These are phyloP conservation scores for Hyaloscypha finlandica DNA, from an alignment of 495 filamentous ascomycete genomes.

Conservation along the genomic window DNA sequence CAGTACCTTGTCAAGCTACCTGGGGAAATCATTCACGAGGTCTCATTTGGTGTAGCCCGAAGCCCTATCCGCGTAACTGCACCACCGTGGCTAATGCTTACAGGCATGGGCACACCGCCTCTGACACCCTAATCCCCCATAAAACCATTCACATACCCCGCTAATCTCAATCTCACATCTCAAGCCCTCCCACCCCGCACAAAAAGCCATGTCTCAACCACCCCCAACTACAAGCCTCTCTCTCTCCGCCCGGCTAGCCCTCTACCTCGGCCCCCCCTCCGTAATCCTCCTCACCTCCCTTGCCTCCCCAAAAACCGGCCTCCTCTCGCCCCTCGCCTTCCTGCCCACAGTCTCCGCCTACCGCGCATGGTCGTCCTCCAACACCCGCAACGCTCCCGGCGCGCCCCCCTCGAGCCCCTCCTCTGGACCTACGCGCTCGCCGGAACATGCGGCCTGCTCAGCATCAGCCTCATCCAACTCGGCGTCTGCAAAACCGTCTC, in stretches of 20 bases:
- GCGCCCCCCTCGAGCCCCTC: conserved; percentile 17
- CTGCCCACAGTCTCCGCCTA: conserved; percentile 13
- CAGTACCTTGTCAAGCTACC: no score
- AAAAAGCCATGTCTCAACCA: conserved; percentile 13
- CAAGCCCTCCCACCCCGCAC: neutral
- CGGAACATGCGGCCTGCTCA: conserved; percentile 23
- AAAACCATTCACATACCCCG: neutral
- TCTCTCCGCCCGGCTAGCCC: conserved; percentile 13
- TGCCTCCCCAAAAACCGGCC: conserved; percentile 16
- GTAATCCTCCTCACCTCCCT: conserved; percentile 14
- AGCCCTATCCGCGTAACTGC: neutral
- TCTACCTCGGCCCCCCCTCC: conserved; percentile 20
- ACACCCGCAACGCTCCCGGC: neutral
- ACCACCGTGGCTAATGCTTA: neutral
- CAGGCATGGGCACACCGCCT: neutral
- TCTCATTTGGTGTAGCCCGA: neutral
- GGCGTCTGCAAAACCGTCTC: conserved; percentile 5
- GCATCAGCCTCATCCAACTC: conserved; percentile 22
- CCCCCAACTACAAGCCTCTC: conserved; percentile 22
- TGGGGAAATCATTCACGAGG: no score
- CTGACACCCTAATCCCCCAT: neutral
- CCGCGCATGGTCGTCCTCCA: conserved; percentile 8
- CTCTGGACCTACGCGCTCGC: conserved; percentile 24
- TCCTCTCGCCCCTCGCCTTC: conserved; percentile 22
- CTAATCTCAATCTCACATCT: neutral